A percentile compares a stretch with the other conserved stretches of the same genome.
phyloP scores from a whole-genome alignment of 495 filamentous ascomycete genomes.

The Tricharina praecox region DNA sequence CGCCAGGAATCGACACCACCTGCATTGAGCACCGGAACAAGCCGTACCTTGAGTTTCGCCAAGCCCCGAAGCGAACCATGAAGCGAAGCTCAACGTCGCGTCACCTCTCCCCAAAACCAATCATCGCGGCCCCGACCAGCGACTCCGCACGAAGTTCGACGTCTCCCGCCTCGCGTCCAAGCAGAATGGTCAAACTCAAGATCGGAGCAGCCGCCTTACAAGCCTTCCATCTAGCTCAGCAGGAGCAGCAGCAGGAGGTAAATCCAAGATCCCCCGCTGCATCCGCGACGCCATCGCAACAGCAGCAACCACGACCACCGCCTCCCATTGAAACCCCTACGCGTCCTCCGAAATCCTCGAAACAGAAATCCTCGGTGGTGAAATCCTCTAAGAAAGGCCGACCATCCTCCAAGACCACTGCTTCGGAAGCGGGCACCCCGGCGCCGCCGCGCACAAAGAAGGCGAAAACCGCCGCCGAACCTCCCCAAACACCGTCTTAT shows the following conservation, averaged over 20 bases:
- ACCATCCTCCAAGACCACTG: slow-evolving; percentile 3
- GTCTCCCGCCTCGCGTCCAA: not conserved
- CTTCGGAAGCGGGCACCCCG: not conserved
- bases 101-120: not conserved
- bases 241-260: slow-evolving; percentile 13
- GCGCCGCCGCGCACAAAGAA: not conserved
- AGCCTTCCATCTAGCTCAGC: not conserved
- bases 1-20: too few relatives aligned
- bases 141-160: not conserved
- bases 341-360: too few relatives aligned
- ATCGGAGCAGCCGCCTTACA: slow-evolving; percentile 27
- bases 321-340: too few relatives aligned
- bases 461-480: not conserved
- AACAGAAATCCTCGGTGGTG: slow-evolving; percentile 6
- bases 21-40: too few relatives aligned
- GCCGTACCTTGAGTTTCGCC: slow-evolving; percentile 1
- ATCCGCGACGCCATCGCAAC: not conserved
- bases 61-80: too few relatives aligned
- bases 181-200: slow-evolving; percentile 39
- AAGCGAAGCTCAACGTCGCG: slow-evolving; percentile 1
- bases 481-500: not conserved
- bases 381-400: slow-evolving; percentile 25
- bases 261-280: slow-evolving; percentile 31
- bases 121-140: not conserved
- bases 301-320: not conserved